phyloP scores from a whole-genome alignment of 805 yeast genomes.

The Debaryomyces maramus region DNA sequence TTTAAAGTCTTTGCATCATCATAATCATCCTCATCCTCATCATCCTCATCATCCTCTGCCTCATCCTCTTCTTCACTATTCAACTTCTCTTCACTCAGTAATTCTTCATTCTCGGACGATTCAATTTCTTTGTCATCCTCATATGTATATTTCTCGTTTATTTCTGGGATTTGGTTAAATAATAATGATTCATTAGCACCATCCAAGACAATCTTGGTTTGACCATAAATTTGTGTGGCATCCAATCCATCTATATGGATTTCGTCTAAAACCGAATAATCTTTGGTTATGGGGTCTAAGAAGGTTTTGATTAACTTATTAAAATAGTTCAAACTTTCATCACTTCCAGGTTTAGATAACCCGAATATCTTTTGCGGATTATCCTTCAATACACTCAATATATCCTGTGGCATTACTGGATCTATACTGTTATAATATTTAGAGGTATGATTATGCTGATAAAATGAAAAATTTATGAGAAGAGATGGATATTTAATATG shows the following conservation, averaged over 20 bases:
- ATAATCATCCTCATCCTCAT: constrained; percentile 10
- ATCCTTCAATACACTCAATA: constrained; percentile 20
- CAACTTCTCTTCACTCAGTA: neutral
- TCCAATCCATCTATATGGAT: constrained; percentile 83
- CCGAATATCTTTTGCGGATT: constrained; percentile 27
- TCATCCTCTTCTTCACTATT: constrained; percentile 23
- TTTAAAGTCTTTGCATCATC: constrained; percentile 14
- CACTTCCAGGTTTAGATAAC: constrained; percentile 13
- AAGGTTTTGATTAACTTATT: constrained; percentile 44
- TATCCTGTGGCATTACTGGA: constrained; percentile 19
- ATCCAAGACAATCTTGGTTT: constrained; percentile 80
- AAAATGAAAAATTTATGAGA: constrained; percentile 8
- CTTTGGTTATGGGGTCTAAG: constrained; percentile 58
- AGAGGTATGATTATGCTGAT: neutral
- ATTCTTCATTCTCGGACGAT: constrained; percentile 17
- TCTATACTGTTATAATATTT: neutral
- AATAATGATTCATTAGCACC: constrained; percentile 67
- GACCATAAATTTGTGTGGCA: constrained; percentile 92
- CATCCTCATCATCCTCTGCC: constrained; percentile 15
- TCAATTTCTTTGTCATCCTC: constrained; percentile 20
- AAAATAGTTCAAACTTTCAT: constrained; percentile 17
- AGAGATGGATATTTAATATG: constrained; percentile 6
- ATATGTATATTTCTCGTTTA: constrained; percentile 38
- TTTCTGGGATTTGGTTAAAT: constrained; percentile 52
- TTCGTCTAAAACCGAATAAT: constrained; percentile 71